Evolutionary conservation across 2,329 filamentous ascomycete genomes (phyloP).

Genomic region (Atkinsonella hypoxylon): DNA sequence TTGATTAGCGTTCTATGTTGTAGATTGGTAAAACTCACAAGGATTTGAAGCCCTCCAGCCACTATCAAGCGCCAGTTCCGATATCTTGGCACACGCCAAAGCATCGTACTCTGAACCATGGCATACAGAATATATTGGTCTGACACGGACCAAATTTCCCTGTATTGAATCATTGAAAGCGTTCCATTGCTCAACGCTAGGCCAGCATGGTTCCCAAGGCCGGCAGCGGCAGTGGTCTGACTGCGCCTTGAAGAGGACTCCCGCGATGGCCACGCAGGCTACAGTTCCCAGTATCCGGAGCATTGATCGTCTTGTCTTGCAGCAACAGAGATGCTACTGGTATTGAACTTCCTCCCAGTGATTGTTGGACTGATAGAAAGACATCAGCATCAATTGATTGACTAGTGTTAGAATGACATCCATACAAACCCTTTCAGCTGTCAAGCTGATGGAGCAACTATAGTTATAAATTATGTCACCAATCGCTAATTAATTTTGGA

Average conservation of each 20-base stretch:
- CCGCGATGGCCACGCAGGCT: background rate
- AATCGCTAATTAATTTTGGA: background rate
- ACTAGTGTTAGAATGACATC: too few species aligned
- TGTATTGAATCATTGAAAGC: background rate
- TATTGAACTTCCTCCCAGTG: too few species aligned
- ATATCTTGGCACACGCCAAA: background rate
- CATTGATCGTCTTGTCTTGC: background rate
- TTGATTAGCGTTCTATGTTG: background rate
- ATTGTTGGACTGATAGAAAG: too few species aligned
- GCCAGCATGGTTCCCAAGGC: conserved; percentile 1
- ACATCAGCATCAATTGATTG: too few species aligned
- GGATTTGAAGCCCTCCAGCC: background rate
- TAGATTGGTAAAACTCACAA: background rate
- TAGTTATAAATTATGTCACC: background rate
- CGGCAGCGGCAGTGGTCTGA: background rate
- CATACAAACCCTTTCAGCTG: too few species aligned
- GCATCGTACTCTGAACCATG: background rate
- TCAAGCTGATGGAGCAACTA: background rate
- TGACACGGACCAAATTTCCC: background rate
- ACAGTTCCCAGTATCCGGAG: background rate
- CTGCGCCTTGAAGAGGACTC: background rate
- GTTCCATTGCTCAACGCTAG: background rate
- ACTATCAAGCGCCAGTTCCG: background rate
- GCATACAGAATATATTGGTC: background rate
- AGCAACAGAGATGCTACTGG: background rate